Evolutionary conservation across 2,329 filamentous ascomycete species (phyloP).

Genomic region (Chaetomiaceae sp.): DNA sequence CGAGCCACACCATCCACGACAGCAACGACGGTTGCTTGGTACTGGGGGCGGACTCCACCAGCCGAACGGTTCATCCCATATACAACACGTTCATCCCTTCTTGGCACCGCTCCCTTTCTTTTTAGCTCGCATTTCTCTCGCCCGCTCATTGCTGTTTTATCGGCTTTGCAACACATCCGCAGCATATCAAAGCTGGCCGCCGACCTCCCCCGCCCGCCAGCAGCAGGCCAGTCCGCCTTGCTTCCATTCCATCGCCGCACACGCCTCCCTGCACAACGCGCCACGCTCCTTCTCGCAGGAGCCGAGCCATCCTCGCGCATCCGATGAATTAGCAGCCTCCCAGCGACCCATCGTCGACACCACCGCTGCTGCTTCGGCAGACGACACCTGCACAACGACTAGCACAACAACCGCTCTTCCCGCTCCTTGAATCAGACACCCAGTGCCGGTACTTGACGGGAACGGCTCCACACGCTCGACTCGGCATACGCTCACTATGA

Average conservation of each 20-base stretch:
- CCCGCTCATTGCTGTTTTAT: constrained; percentile 20
- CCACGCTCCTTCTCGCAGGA: constrained; percentile 15
- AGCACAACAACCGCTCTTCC: constrained; percentile 4
- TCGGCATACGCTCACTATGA: constrained; percentile 37
- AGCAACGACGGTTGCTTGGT: constrained; percentile 21
- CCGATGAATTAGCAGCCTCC: constrained; percentile 25
- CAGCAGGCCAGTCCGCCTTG: constrained; percentile 3
- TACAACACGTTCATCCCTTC: constrained; percentile 13
- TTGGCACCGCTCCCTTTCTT: constrained; percentile 9
- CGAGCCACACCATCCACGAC: constrained; percentile 14
- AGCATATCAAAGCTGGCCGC: constrained; percentile 7
- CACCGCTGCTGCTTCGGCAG: constrained; percentile 19
- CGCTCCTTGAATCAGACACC: constrained; percentile 8
- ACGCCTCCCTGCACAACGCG: constrained; percentile 17
- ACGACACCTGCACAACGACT: constrained; percentile 12
- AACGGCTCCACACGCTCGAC: constrained; percentile 1
- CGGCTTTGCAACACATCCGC: constrained; percentile 7
- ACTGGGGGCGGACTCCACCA: constrained; percentile 23
- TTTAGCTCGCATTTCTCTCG: constrained; percentile 11
- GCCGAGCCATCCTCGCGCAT: constrained; percentile 16
- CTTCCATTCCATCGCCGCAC: constrained; percentile 16
- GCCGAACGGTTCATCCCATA: constrained; percentile 19
- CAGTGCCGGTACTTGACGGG: constrained; percentile 10
- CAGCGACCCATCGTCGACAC: constrained; percentile 16
- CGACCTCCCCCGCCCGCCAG: neutral